Percentiles rank a stretch among this genome's conserved stretches.
phyloP scores from a whole-genome alignment of 2,329 filamentous ascomycete species.

The Zymoseptoria brevis region DNA sequence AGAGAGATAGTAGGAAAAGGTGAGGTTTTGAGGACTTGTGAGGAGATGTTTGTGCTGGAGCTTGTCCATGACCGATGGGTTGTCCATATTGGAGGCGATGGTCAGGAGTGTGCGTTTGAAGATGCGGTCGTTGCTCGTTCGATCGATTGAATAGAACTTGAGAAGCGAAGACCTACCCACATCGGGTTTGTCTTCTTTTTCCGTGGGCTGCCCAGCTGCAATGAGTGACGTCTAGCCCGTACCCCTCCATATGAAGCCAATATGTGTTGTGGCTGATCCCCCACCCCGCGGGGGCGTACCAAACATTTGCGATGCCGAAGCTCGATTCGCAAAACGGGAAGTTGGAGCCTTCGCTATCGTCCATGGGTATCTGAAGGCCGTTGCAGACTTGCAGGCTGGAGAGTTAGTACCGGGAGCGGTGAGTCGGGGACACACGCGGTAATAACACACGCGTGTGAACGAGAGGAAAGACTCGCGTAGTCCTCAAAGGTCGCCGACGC shows the following conservation, averaged over 20 bases:
- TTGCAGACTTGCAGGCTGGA: no score
- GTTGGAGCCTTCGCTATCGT: background rate
- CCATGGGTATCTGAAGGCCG: no score
- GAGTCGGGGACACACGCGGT: no score
- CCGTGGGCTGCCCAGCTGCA: background rate
- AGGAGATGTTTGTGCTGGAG: slow-evolving; percentile 20
- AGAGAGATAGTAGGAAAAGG: slow-evolving; percentile 25
- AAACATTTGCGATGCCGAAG: background rate
- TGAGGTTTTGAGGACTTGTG: slow-evolving; percentile 22
- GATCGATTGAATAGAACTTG: background rate
- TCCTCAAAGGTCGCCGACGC: no score
- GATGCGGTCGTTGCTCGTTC: background rate
- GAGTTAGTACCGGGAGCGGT: no score
- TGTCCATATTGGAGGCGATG: background rate
- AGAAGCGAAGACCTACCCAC: background rate
- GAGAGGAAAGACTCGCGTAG: no score
- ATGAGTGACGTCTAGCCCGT: background rate
- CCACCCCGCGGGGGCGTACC: background rate
- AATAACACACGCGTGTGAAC: no score
- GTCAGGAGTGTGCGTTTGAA: background rate
- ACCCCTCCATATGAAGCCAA: background rate
- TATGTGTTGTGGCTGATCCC: background rate
- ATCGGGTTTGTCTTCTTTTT: background rate
- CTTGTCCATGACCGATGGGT: slow-evolving; percentile 14
- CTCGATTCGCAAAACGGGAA: background rate